These are phyloP conservation scores for Coniochaeta pulveracea DNA, from an alignment of 2,329 filamentous ascomycete species.

Conservation along the genomic window DNA sequence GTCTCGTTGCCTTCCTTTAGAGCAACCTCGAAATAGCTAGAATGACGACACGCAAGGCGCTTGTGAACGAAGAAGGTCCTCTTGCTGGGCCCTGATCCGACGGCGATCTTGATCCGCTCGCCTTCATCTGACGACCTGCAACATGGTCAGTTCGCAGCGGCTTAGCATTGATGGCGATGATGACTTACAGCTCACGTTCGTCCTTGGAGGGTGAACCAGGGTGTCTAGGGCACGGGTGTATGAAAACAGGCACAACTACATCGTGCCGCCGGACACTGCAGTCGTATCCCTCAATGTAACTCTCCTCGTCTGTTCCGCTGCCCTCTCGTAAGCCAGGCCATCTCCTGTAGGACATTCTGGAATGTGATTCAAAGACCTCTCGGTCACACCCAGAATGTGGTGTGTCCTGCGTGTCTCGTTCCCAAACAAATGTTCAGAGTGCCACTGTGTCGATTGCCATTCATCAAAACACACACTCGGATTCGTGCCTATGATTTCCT, in stretches of 20 bases:
- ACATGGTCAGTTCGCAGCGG: not conserved
- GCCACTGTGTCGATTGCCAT: too few species aligned
- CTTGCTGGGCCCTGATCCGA: constrained; percentile 1
- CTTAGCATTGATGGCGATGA: too few species aligned
- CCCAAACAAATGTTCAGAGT: too few species aligned
- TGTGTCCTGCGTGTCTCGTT: too few species aligned
- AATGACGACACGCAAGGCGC: constrained; percentile 7
- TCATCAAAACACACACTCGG: too few species aligned
- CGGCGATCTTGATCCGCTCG: not conserved
- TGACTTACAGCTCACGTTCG: not conserved
- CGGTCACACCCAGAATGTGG: too few species aligned
- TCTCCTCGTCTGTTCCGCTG: not conserved
- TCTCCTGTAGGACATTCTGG: too few species aligned
- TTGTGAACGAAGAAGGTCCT: constrained; percentile 6
- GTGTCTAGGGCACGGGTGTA: not conserved
- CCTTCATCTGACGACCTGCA: not conserved
- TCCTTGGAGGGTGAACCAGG: not conserved
- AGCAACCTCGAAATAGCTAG: constrained; percentile 6
- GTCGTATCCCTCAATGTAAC: not conserved
- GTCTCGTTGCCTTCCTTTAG: constrained; percentile 2
- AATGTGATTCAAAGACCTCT: too few species aligned
- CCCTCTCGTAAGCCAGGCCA: not conserved
- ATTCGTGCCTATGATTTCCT: too few species aligned
- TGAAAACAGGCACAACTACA: not conserved
- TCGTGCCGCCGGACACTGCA: too few species aligned